Evolutionary conservation across 352 stramenopile genomes (phyloP), one percentile per base, ranked within the genome.

Genomic region (Phytopythium ostracodes): DNA sequence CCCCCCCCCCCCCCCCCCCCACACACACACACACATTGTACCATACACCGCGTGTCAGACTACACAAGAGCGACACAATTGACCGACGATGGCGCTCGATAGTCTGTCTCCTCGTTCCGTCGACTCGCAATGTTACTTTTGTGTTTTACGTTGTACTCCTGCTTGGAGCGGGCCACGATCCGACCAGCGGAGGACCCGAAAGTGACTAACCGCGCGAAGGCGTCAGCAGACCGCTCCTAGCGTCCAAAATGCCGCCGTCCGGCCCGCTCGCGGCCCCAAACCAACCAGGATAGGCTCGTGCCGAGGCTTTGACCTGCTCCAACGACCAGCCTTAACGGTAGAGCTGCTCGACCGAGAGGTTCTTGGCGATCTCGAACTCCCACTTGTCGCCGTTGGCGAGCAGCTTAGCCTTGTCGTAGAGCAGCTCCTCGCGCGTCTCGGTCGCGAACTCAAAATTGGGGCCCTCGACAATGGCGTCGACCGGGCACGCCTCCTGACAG

Each of bases 321-420:
- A 1, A 6, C 35, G n/a, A 17, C 40, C 29, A 35, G 29, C 17
- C 51, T 96, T 97, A 99, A 87, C 97, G 95, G 84, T 99, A 99
- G 66, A 99, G 88, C 77, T 99, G 96, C 78, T 99, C 98, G 64
- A 92, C 93, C 66, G 98, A 92, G 60, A 99, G 84, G 80, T 99
- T 99, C 82, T 98, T 96, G 50, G 97, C 97, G 83, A 99, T 99
- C 67, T 98, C 96, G 64, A 98, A 97, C 81, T 99, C 98, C 98
- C 98, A 99, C 81, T 98, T 98, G 81, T 99, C 98, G 42, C 98
- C 98, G 81, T 99, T 99, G 60, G 92, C 90, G 38, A 99, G 88
- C 53, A 99, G 77, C 82, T 99, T 99, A 74, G 98, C 97, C 94
- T 99, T 99, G 84, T 99, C 96, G 79, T 99, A 99, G 29, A 99